Evolutionary conservation across 257 asterid species (phyloP).

Genomic region (Verbascum thapsus): DNA sequence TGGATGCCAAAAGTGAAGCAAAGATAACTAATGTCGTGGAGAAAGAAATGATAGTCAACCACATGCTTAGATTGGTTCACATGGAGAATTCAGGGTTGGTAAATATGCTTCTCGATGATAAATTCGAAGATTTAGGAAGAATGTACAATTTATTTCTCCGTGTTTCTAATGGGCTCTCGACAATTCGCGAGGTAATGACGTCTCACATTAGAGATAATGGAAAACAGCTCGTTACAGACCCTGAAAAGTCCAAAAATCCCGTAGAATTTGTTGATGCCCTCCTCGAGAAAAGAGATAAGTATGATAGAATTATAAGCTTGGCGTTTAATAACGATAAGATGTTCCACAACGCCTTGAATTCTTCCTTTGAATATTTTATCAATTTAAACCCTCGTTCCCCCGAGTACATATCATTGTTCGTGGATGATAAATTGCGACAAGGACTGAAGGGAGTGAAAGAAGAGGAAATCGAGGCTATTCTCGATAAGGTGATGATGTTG

Average conservation of each 20-base stretch:
- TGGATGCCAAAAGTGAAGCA: constrained; percentile 71
- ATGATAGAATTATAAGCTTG: constrained; percentile 64
- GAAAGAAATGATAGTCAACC: constrained; percentile 88
- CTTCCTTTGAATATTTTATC: constrained; percentile 83
- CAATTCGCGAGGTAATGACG: constrained; percentile 80
- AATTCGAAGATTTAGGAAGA: constrained; percentile 77
- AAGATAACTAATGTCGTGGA: constrained; percentile 76
- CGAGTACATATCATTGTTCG: constrained; percentile 78
- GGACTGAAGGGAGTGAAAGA: constrained; percentile 85
- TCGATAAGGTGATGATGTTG: constrained; percentile 89
- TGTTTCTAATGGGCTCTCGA: constrained; percentile 65
- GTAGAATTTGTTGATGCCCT: constrained; percentile 81
- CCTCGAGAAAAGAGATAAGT: constrained; percentile 73
- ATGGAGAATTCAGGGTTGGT: constrained; percentile 93
- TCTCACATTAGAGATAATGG: constrained; percentile 83
- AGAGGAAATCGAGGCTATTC: constrained; percentile 76
- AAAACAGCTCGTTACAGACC: too few species aligned
- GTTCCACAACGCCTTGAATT: constrained; percentile 86
- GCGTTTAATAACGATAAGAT: constrained; percentile 79
- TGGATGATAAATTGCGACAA: constrained; percentile 82
- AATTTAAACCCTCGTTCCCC: constrained; percentile 88
- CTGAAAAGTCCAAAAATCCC: constrained; percentile 83
- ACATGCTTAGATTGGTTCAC: constrained; percentile 80
- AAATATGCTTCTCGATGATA: constrained; percentile 78
- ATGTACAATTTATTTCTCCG: constrained; percentile 78